Conservation (phyloP, 2,329 filamentous ascomycete species). For the Diplodia scrobiculata region DNA sequence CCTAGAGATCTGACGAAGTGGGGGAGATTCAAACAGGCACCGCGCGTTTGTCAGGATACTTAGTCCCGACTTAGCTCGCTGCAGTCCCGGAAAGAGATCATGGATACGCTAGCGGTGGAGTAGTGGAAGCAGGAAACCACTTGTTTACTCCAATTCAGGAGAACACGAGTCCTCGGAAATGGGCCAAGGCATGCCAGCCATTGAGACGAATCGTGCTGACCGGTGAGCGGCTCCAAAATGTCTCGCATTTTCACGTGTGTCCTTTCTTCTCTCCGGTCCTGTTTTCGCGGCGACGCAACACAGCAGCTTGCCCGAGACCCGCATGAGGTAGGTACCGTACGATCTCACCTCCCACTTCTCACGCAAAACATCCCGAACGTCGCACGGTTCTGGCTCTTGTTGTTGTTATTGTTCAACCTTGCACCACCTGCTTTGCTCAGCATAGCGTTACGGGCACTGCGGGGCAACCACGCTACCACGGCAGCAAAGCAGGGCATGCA, state of each 20-base stretch:
- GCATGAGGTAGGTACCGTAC: constrained; percentile 23
- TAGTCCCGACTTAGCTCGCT: neutral
- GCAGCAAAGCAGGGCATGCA: neutral
- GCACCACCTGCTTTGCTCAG: neutral
- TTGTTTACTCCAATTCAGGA: neutral
- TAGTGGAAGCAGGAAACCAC: neutral
- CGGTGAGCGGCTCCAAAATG: neutral
- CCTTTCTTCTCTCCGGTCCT: neutral
- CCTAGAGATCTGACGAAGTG: neutral
- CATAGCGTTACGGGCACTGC: neutral
- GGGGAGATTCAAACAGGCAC: neutral
- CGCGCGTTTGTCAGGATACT: neutral
- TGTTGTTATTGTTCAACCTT: constrained; percentile 17
- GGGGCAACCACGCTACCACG: neutral
- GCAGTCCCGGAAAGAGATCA: neutral
- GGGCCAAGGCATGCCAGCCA: neutral
- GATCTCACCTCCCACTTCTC: neutral
- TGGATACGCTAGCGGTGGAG: neutral
- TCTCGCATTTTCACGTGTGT: neutral
- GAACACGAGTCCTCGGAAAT: neutral
- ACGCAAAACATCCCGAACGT: constrained; percentile 14
- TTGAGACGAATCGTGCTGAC: neutral
- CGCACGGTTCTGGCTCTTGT: neutral
- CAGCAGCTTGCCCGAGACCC: neutral
- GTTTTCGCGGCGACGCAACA: constrained; percentile 10